phyloP scores from a whole-genome alignment of 352 stramenopile species.

The Peronospora destructor region DNA sequence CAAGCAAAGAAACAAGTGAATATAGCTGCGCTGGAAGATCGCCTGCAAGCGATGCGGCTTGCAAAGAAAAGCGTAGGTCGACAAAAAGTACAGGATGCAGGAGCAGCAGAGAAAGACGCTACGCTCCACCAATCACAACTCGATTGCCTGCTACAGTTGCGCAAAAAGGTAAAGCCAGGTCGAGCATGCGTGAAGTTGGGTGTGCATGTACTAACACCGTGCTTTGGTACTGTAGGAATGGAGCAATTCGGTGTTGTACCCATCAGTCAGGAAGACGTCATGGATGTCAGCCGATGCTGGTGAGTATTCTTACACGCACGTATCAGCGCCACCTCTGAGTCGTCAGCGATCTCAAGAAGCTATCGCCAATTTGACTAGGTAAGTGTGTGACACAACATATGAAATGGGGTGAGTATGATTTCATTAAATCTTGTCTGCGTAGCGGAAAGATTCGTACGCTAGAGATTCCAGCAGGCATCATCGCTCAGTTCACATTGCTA shows the following conservation, averaged over 20 bases:
- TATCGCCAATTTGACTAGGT: slow-evolving; percentile 57
- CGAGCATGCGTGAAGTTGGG: neutral
- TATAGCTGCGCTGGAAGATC: slow-evolving; percentile 40
- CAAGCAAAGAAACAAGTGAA: slow-evolving; percentile 9
- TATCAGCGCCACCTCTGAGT: slow-evolving; percentile 30
- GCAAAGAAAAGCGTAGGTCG: slow-evolving; percentile 23
- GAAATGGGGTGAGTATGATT: neutral
- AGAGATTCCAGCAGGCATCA: slow-evolving; percentile 66
- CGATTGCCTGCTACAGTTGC: slow-evolving; percentile 9
- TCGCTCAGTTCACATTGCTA: slow-evolving; percentile 70
- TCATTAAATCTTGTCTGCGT: neutral
- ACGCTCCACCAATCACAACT: slow-evolving; percentile 3
- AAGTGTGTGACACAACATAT: slow-evolving; percentile 1
- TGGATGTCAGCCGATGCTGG: slow-evolving; percentile 42
- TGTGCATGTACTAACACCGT: neutral
- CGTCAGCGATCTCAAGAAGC: slow-evolving; percentile 53
- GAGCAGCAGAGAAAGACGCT: slow-evolving; percentile 11
- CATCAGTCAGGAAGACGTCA: slow-evolving; percentile 48
- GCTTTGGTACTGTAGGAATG: slow-evolving; percentile 17
- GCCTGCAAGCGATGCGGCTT: slow-evolving; percentile 46
- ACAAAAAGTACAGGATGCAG: slow-evolving; percentile 13
- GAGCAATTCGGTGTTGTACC: slow-evolving; percentile 40
- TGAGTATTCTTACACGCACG: slow-evolving; percentile 9
- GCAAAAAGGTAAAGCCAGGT: slow-evolving; percentile 20
- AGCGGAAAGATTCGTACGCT: slow-evolving; percentile 58